Evolutionary conservation across 495 filamentous ascomycete species (phyloP).

Genomic region (Aspergillus coremiiformis): DNA sequence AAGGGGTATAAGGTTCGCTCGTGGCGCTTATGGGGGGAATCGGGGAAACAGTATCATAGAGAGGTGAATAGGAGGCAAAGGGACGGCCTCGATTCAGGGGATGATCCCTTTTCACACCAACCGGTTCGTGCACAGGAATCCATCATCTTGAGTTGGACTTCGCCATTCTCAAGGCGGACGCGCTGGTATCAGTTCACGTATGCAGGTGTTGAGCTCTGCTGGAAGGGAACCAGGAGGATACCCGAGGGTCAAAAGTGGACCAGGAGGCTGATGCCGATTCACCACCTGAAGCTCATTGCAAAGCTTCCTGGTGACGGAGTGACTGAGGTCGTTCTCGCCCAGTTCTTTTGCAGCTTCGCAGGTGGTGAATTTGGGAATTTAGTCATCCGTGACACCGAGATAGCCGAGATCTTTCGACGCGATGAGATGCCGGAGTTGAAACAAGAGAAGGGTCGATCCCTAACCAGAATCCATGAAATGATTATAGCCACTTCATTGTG

Average conservation of each 20-base stretch:
- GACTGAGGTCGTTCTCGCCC: background rate
- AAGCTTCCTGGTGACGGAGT: background rate
- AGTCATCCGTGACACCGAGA: slow-evolving; percentile 7
- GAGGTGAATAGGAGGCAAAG: slow-evolving; percentile 6
- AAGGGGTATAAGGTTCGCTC: slow-evolving; percentile 16
- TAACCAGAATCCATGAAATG: background rate
- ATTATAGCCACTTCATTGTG: slow-evolving; percentile 14
- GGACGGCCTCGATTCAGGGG: background rate
- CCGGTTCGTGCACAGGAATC: slow-evolving; percentile 8
- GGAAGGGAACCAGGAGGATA: slow-evolving; percentile 14
- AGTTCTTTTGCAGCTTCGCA: slow-evolving; percentile 4
- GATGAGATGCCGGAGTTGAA: background rate
- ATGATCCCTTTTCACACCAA: background rate
- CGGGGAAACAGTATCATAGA: slow-evolving; percentile 8
- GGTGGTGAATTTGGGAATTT: slow-evolving; percentile 7
- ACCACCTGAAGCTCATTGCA: slow-evolving; percentile 13
- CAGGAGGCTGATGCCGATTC: slow-evolving; percentile 7
- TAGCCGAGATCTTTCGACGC: slow-evolving; percentile 5
- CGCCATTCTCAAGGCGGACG: slow-evolving; percentile 1
- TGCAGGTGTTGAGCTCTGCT: slow-evolving; percentile 8
- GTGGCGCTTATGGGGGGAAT: slow-evolving; percentile 14
- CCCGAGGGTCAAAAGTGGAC: background rate
- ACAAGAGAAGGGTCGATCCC: background rate
- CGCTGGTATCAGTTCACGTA: slow-evolving; percentile 9
- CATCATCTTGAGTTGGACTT: slow-evolving; percentile 5